phyloP scores from a whole-genome alignment of 768 basidiomycete species.

The Botryobasidium botryosum region DNA sequence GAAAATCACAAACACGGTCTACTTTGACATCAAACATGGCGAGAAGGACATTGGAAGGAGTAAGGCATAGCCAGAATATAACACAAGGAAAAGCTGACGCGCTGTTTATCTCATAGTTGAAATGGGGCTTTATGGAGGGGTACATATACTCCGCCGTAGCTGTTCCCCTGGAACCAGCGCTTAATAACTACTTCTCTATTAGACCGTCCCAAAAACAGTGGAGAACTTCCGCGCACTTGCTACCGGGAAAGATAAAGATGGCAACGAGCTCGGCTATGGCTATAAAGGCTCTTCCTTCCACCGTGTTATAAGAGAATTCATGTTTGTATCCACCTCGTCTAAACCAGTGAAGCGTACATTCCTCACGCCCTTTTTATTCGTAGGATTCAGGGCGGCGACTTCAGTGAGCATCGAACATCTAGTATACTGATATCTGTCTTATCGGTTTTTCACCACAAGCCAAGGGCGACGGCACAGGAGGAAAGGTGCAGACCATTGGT shows the following conservation, averaged over 20 bases:
- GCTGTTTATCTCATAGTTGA: slow-evolving; percentile 36
- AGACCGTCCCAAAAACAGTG: slow-evolving; percentile 91
- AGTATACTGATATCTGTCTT: background rate
- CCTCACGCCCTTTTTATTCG: slow-evolving; percentile 2
- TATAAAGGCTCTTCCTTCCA: slow-evolving; percentile 97
- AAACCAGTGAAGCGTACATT: slow-evolving; percentile 13
- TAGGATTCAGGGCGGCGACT: slow-evolving; percentile 97
- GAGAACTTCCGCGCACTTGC: slow-evolving; percentile 95
- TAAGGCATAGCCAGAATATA: slow-evolving; percentile 21
- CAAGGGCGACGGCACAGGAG: slow-evolving; percentile 75
- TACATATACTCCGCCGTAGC: slow-evolving; percentile 23
- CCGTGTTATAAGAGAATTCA: slow-evolving; percentile 87
- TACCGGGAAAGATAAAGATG: slow-evolving; percentile 67
- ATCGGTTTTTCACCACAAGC: slow-evolving; percentile 28
- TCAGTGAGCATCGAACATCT: slow-evolving; percentile 38
- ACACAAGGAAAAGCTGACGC: no score
- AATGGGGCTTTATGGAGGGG: slow-evolving; percentile 83
- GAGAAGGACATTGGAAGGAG: slow-evolving; percentile 71
- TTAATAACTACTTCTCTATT: slow-evolving; percentile 1
- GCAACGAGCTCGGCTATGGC: slow-evolving; percentile 62
- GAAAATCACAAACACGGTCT: slow-evolving; percentile 81
- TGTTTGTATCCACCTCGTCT: slow-evolving; percentile 31
- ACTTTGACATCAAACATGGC: slow-evolving; percentile 90
- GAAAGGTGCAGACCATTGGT: slow-evolving; percentile 28
- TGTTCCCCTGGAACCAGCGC: background rate